Base-by-base conservation (phyloP, 2,329 filamentous ascomycete species). In the Colletotrichum liaoningense region DNA sequence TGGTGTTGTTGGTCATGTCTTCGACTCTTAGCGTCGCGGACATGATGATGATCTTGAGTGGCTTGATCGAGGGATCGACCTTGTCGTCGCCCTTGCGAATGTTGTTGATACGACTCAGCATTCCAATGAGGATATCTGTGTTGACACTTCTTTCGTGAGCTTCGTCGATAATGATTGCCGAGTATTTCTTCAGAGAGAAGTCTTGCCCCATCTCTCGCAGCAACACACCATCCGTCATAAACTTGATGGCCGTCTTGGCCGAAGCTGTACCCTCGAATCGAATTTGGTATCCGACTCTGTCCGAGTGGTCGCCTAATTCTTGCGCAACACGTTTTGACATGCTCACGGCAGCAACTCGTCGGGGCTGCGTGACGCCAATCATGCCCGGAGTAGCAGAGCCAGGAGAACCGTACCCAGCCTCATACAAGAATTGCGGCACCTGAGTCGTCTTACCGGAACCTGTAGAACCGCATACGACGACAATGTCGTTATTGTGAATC, bases 391-490 rank as follows among this genome's bases (percentile, higher is more conserved):
- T 97, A 2, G 93, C 92, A 6, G 94, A 94, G 28, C 91, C 87
- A 1, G 91, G 87, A 33, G 93, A 92, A 12, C 96, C 97, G 79
- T 97, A 98, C 7, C 97, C 97, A 62, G 95, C 93, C 85, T 99
- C 97, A 77, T 94, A 98, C 35, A 99, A 87, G 79, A 99, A 99
- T 79, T 99, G 97, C 0, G 97, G 97, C 9, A 99, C 90, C 82
- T 99, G 97, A 0, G 97, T 99, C 0, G 97, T 99, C 83, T 99
- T 99, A 81, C 97, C 97, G 75, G 95, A 98, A 83, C 97, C 97
- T 42, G 97, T 99, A 16, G 95, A 93, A 83, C 97, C 97, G 84
- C 96, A 98, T 8, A 99, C 91, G 12, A 99, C 93, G 1, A 98
- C 94, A 4, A 95, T 92, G 65, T 96, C 90, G 80, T 98, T 93